Percentiles rank a stretch among this genome's conserved stretches.
These are phyloP conservation scores for Cymbopogon citratus DNA, from an alignment of 176 grass and related monocot species.

Conservation along the genomic window DNA sequence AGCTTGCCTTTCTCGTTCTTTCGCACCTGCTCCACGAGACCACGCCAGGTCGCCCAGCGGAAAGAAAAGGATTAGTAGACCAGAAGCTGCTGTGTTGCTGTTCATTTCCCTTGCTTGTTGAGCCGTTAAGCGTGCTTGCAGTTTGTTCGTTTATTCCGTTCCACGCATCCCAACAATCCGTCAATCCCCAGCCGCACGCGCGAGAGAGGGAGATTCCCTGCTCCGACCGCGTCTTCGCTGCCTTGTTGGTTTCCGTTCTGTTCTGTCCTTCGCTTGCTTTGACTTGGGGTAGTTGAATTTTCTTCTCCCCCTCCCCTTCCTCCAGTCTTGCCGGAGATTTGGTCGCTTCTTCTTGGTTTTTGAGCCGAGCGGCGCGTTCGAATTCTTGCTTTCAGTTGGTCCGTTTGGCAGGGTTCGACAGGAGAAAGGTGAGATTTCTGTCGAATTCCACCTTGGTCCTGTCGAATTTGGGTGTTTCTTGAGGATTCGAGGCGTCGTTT, in stretches of 20 bases:
- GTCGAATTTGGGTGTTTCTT: background rate
- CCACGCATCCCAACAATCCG: slow-evolving; percentile 12
- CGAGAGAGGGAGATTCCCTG: background rate
- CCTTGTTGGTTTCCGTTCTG: slow-evolving; percentile 8
- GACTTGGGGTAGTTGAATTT: slow-evolving; percentile 16
- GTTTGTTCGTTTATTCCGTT: slow-evolving; percentile 39
- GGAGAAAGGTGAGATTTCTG: slow-evolving; percentile 7
- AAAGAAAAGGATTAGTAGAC: background rate
- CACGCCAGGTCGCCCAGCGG: background rate
- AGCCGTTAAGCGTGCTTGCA: background rate
- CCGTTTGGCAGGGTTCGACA: background rate
- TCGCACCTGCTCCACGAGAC: background rate
- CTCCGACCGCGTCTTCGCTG: background rate
- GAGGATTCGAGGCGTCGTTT: background rate
- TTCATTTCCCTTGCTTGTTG: background rate
- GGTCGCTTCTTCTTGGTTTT: background rate
- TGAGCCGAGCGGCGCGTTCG: background rate
- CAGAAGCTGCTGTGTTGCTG: background rate
- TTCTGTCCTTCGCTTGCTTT: slow-evolving; percentile 11
- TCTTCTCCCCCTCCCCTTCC: background rate
- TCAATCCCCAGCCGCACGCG: background rate
- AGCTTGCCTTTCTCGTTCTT: background rate
- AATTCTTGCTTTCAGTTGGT: background rate
- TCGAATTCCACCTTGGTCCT: background rate
- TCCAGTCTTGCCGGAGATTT: slow-evolving; percentile 5